These are phyloP conservation scores for Raddia distichophylla DNA, from an alignment of 176 grass and related monocot genomes.

Conservation along the genomic window DNA sequence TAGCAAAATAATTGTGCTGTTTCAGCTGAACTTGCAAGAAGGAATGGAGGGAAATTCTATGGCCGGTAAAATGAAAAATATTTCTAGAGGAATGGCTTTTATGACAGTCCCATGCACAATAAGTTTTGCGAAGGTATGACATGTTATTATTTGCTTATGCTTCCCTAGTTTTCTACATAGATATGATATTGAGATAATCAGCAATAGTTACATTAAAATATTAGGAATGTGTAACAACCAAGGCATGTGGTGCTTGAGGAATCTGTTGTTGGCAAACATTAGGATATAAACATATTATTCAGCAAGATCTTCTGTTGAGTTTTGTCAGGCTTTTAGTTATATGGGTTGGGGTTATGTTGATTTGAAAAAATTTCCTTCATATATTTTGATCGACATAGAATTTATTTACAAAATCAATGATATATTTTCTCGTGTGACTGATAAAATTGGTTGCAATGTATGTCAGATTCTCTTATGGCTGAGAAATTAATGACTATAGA, in stretches of 20 bases:
- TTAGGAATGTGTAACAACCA: background rate
- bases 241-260: background rate
- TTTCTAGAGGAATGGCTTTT: slow-evolving; percentile 81
- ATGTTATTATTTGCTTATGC: slow-evolving; percentile 31
- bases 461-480: too few relatives aligned
- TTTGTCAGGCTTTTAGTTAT: background rate
- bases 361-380: background rate
- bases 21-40: slow-evolving; percentile 95
- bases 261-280: slow-evolving; percentile 16
- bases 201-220: slow-evolving; percentile 17
- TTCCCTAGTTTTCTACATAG: slow-evolving; percentile 7
- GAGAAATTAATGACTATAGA: background rate
- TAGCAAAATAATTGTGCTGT: slow-evolving; percentile 19
- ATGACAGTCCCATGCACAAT: slow-evolving; percentile 86
- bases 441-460: background rate
- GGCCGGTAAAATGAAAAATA: slow-evolving; percentile 71
- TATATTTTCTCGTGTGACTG: background rate
- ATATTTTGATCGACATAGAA: slow-evolving; percentile 5
- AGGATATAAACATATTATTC: background rate
- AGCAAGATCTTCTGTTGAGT: background rate
- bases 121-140: slow-evolving; percentile 80
- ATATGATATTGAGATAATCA: slow-evolving; percentile 24
- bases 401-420: slow-evolving; percentile 21
- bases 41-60: slow-evolving; percentile 83
- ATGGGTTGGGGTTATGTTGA: slow-evolving; percentile 12